Evolutionary conservation across 495 filamentous ascomycete genomes (phyloP), one percentile per base, ranked within the genome.

Genomic region (Penicillium salamii): DNA sequence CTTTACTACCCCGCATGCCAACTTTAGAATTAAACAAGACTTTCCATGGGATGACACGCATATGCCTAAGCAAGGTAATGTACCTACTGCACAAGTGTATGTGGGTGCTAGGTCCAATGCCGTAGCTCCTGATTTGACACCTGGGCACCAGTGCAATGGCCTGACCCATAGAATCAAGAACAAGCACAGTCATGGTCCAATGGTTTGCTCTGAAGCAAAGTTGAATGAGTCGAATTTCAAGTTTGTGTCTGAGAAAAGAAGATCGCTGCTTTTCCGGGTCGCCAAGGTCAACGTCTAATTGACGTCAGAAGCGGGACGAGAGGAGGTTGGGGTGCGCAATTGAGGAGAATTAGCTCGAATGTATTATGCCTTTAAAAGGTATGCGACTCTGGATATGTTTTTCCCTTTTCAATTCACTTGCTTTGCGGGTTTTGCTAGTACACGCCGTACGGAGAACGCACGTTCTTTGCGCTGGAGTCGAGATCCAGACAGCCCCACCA

Each of bases 281-380:
- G 54, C 50, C 50, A 49, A 61, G 54, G 21, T 26, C 47, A 58
- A 60, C 61, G 58, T 56, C 52, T 21, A 26, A 14, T 63, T 67
- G 61, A 67, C 61, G 61, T 67, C 61, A 65, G 52, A 48, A 48
- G 52, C 48, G 52, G 57, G 57, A 58, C 33, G 15, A 38, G 28
- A 50, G 42, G 43, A 51, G 42, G 47, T 51, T 40, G 42, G 35
- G 46, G 38, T 43, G 31, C 20, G 28, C 29, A 42, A 43, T 34
- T 20, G 6, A 18, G 31, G 18, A 45, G 12, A 24, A 0, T 15
- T 7, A 6, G 11, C 7, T 14, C 28, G n/a, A 11, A 14, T 35
- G 17, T 32, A 8, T 32, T 32, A 11, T 32, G 5, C 11, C 12
- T 46, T 37, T 41, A 53, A 52, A 50, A 45, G 26, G 41, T 18